A percentile compares a stretch with the other conserved stretches of the same genome.
Conservation (phyloP, 2,329 filamentous ascomycete genomes). For the Fusarium domesticum region DNA sequence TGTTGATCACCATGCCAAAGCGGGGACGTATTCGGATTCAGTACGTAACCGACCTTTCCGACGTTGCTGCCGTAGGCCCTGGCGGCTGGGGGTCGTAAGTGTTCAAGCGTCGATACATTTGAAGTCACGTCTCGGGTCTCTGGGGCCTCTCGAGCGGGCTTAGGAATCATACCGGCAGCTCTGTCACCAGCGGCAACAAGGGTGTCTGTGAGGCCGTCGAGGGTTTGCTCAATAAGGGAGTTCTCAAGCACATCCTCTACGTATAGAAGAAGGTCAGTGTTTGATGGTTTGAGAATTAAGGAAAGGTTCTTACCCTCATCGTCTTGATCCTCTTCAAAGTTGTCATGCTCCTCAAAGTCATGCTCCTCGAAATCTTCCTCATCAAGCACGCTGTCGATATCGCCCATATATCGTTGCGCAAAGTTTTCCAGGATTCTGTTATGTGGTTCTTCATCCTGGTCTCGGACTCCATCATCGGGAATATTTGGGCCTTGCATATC, state of each 20-base stretch:
- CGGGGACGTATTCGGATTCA: not conserved
- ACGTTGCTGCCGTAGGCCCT: no score
- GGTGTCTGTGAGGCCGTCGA: no score
- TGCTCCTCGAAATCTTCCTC: constrained; percentile 2
- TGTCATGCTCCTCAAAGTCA: constrained; percentile 25
- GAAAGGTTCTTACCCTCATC: not conserved
- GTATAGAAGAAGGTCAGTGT: not conserved
- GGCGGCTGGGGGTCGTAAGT: no score
- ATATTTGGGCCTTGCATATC: not conserved
- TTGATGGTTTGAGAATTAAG: constrained; percentile 10
- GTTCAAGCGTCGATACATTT: no score
- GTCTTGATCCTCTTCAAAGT: constrained; percentile 20
- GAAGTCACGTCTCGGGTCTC: no score
- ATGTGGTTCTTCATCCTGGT: constrained; percentile 8
- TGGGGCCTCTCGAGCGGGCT: no score
- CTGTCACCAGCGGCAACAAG: no score
- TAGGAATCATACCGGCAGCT: no score
- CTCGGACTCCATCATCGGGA: constrained; percentile 2
- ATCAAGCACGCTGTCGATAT: constrained; percentile 1
- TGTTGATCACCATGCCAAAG: constrained; percentile 1
- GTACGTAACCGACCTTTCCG: no score
- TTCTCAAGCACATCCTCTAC: not conserved
- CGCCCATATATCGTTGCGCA: no score
- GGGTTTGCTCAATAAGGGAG: no score
- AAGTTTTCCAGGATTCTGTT: not conserved